These are phyloP conservation scores for Peronospora farinosa DNA, from an alignment of 352 stramenopile species.

Conservation along the genomic window DNA sequence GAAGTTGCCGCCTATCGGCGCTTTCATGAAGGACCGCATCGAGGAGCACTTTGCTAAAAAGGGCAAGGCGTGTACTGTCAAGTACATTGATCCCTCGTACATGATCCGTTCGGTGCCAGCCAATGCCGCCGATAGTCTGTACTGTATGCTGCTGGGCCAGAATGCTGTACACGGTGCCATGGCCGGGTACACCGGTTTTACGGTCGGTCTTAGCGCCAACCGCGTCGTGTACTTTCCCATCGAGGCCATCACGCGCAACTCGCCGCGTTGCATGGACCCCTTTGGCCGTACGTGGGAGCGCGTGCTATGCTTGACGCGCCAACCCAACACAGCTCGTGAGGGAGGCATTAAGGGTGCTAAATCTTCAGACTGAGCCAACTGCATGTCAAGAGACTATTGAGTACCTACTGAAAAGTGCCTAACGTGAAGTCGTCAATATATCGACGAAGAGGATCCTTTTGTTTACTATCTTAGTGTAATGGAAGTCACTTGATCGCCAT, in stretches of 20 bases:
- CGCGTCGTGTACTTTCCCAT: slow-evolving; percentile 90
- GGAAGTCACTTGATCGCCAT: too few species aligned
- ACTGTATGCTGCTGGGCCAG: slow-evolving; percentile 97
- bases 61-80: slow-evolving; percentile 88
- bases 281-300: slow-evolving; percentile 90
- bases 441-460: slow-evolving; percentile 11
- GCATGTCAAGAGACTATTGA: slow-evolving; percentile 14
- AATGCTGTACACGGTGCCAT: slow-evolving; percentile 98
- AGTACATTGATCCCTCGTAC: slow-evolving; percentile 98
- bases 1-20: slow-evolving; percentile 92
- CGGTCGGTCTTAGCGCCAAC: slow-evolving; percentile 96
- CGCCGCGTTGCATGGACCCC: slow-evolving; percentile 84
- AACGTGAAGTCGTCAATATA: slow-evolving; percentile 7
- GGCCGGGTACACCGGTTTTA: slow-evolving; percentile 97
- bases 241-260: slow-evolving; percentile 81
- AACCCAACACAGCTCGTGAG: slow-evolving; percentile 87
- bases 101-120: slow-evolving; percentile 93
- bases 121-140: slow-evolving; percentile 91
- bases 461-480: too few species aligned
- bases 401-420: not conserved
- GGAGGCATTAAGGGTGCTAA: slow-evolving; percentile 46
- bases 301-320: slow-evolving; percentile 91
- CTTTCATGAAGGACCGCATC: slow-evolving; percentile 95
- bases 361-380: slow-evolving; percentile 49
- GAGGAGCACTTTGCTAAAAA: slow-evolving; percentile 90